A percentile compares a stretch with the other conserved stretches of the same genome.
Evolutionary conservation across 306 rosid genomes (phyloP).

Genomic region (Lagenaria siceraria): DNA sequence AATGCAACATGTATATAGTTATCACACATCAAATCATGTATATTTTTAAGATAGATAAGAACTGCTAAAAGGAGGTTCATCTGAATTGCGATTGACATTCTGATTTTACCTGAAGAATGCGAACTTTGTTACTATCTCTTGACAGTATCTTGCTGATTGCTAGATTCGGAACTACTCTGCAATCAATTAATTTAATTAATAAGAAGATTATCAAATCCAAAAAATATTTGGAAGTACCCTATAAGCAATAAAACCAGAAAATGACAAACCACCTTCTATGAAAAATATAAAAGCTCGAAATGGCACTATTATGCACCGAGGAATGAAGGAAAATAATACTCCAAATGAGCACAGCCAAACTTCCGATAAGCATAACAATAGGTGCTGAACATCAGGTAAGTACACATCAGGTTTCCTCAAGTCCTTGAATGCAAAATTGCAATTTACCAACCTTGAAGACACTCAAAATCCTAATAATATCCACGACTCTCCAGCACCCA

Average conservation of each 20-base stretch:
- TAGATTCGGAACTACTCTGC: constrained; percentile 89
- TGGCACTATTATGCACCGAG: not conserved
- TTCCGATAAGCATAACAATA: not conserved
- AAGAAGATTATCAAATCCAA: constrained; percentile 1
- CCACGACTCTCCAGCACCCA: not conserved
- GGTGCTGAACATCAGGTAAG: not conserved
- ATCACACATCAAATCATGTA: not conserved
- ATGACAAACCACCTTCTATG: not conserved
- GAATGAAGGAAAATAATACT: not conserved
- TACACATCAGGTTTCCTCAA: not conserved
- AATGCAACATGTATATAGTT: not conserved
- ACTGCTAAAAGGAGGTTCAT: not conserved
- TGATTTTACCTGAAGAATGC: constrained; percentile 76
- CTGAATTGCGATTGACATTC: not conserved
- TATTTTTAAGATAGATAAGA: not conserved
- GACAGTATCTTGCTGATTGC: constrained; percentile 86
- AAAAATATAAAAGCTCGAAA: not conserved
- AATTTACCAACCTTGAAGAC: not conserved
- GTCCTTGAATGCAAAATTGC: not conserved
- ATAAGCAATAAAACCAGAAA: not conserved
- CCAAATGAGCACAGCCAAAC: not conserved
- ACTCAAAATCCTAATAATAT: no score
- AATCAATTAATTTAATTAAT: constrained; percentile 8
- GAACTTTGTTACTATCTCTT: constrained; percentile 89
- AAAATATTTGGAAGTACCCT: not conserved